Conservation (phyloP, 164 flowering plant species). For the Magnolia sinica region DNA sequence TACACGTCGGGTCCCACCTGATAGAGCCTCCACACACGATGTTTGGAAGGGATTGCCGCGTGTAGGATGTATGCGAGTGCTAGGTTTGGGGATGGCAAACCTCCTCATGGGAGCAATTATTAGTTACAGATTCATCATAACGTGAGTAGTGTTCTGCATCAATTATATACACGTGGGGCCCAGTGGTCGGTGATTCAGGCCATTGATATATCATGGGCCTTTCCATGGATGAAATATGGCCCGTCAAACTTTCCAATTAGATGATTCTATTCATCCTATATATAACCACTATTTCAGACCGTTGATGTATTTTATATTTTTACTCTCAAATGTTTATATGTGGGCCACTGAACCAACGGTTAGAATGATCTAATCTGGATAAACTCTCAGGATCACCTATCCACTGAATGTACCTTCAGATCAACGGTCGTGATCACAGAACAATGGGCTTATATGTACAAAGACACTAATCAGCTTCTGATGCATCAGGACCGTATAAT, state of each 20-base stretch:
- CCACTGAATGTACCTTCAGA: too few relatives aligned
- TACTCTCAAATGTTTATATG: too few relatives aligned
- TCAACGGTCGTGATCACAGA: neutral
- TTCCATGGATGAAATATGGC: neutral
- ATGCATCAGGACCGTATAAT: neutral
- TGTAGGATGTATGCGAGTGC: neutral
- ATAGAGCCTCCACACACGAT: too few relatives aligned
- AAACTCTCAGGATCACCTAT: neutral
- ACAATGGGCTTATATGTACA: neutral
- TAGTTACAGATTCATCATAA: neutral
- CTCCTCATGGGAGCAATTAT: neutral
- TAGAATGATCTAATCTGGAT: neutral
- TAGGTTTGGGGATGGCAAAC: neutral
- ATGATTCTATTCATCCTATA: too few relatives aligned
- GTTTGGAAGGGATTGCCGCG: too few relatives aligned
- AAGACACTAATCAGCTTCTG: too few relatives aligned
- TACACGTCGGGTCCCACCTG: too few relatives aligned
- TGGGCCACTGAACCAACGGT: neutral
- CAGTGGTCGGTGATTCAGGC: neutral
- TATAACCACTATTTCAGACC: too few relatives aligned
- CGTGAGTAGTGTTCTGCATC: neutral
- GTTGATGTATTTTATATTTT: too few relatives aligned
- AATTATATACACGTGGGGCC: neutral
- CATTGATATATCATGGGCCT: neutral
- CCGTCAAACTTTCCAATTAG: neutral